A percentile compares a stretch with the other conserved stretches of the same genome.
These are phyloP conservation scores for Gracilaria domingensis DNA, from an alignment of 23 red algal genomes.

Conservation along the genomic window DNA sequence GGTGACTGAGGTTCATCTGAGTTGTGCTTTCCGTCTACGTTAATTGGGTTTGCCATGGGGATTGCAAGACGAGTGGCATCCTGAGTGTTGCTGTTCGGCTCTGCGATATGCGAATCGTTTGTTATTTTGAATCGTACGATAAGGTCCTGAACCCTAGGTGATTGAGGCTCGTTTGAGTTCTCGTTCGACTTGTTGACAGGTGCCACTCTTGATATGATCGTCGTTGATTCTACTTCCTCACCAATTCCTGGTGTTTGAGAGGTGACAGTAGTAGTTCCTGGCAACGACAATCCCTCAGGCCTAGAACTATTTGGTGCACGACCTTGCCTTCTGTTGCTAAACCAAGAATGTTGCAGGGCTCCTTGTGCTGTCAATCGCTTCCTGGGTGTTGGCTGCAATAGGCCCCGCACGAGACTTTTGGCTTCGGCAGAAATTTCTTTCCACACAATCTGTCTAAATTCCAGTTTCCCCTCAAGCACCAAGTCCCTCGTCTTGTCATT, in stretches of 20 bases:
- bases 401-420: constrained; percentile 46
- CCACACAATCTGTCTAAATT: constrained; percentile 74
- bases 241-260: not conserved
- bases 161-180: not conserved
- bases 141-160: constrained; percentile 11
- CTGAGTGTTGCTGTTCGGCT: too few species aligned
- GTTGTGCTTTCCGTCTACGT: too few species aligned
- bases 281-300: not conserved
- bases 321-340: not conserved
- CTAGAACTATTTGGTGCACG: not conserved
- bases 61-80: too few species aligned
- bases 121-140: not conserved
- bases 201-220: not conserved
- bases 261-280: not conserved
- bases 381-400: constrained; percentile 71
- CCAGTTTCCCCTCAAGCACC: constrained; percentile 49
- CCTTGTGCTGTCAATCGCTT: constrained; percentile 76
- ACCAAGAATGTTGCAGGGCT: constrained; percentile 82
- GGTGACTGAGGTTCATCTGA: not conserved
- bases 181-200: not conserved
- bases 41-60: too few species aligned
- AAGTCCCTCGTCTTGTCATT: constrained; percentile 76
- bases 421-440: constrained; percentile 51
- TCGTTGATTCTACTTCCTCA: not conserved
- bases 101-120: not conserved